phyloP scores from a whole-genome alignment of 768 basidiomycete genomes.

The Coprinellus micaceus region DNA sequence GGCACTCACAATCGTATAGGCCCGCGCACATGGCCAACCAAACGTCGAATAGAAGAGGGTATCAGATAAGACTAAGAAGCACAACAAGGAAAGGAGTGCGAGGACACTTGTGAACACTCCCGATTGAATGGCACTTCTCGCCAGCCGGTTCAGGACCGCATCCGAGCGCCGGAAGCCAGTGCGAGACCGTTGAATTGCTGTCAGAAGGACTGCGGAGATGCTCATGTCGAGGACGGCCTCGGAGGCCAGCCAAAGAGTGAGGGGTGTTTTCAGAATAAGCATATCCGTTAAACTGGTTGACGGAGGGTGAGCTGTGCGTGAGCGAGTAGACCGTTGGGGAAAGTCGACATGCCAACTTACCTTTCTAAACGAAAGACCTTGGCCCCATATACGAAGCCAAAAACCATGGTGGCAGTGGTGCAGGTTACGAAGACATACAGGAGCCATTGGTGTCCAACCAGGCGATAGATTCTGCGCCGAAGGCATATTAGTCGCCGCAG shows the following conservation, averaged over 20 bases:
- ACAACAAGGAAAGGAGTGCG: background rate
- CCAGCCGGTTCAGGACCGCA: constrained; percentile 8
- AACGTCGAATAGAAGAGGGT: background rate
- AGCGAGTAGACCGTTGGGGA: background rate
- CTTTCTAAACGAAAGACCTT: background rate
- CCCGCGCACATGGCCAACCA: background rate
- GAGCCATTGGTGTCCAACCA: background rate
- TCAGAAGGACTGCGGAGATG: background rate
- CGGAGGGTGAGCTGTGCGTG: background rate
- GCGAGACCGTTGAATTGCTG: background rate
- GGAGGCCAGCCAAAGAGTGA: background rate
- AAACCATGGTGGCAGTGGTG: background rate
- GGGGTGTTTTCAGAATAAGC: background rate
- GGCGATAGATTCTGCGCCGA: background rate
- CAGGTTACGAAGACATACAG: background rate
- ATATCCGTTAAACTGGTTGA: background rate
- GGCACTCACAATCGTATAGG: background rate
- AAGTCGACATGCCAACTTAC: background rate
- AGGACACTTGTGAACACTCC: constrained; percentile 1
- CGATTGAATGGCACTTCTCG: background rate
- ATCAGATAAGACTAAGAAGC: constrained; percentile 5
- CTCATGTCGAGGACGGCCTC: background rate
- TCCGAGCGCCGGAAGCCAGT: constrained; percentile 3
- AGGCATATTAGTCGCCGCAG: background rate
- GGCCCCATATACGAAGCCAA: background rate